phyloP scores from a whole-genome alignment of 371 early-diverging fungal species.

The Apophysomyces variabilis region DNA sequence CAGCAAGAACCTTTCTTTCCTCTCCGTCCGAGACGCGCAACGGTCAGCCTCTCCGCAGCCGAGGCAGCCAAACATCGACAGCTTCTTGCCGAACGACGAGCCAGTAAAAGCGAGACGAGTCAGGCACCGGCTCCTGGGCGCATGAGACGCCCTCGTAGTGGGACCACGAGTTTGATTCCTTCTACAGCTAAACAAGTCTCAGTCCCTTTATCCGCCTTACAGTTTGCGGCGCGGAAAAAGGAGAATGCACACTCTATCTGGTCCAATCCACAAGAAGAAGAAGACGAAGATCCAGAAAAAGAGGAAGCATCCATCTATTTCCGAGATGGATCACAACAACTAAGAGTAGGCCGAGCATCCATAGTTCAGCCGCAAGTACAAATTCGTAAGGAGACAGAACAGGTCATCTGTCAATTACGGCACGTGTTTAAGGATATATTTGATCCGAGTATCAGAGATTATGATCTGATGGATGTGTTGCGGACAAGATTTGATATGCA shows the following conservation, averaged over 20 bases:
- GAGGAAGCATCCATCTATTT: background rate
- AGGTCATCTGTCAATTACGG: background rate
- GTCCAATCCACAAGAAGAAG: conserved; percentile 9
- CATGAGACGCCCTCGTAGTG: background rate
- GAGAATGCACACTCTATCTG: conserved; percentile 9
- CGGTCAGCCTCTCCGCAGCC: conserved; percentile 1
- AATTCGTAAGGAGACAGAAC: too few species aligned
- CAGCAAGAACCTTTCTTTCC: background rate
- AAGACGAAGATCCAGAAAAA: background rate
- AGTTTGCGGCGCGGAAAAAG: conserved; percentile 14
- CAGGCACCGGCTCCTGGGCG: conserved; percentile 1
- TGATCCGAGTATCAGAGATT: background rate
- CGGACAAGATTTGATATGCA: background rate
- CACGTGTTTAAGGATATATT: conserved; percentile 5
- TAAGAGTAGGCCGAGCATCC: too few species aligned
- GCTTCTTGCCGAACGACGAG: conserved; percentile 1
- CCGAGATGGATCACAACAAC: background rate
- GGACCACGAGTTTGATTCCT: conserved; percentile 9
- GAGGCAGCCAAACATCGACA: conserved; percentile 7
- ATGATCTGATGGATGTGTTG: background rate
- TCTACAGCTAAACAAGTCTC: conserved; percentile 6
- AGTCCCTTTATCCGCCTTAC: conserved; percentile 10
- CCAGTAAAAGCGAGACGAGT: background rate
- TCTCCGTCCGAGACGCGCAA: conserved; percentile 9
- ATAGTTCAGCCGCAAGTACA: too few species aligned